Evolutionary conservation across 768 basidiomycete genomes (phyloP).

Genomic region (Boletus coccyginus): DNA sequence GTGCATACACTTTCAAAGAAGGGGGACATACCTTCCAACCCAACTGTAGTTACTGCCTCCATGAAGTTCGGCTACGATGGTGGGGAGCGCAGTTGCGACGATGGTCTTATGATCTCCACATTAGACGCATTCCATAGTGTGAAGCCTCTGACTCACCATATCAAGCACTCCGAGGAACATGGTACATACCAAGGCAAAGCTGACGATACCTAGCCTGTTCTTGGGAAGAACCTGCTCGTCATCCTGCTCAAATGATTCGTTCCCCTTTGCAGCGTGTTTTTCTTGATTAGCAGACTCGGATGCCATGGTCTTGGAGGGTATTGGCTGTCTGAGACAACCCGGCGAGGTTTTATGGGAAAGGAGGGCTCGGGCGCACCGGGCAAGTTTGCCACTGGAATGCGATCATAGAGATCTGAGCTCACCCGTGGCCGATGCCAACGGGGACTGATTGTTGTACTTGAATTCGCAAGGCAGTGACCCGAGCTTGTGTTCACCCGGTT

Average conservation of each 20-base stretch:
- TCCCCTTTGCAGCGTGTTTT: background rate
- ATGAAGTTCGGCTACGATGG: conserved; percentile 59
- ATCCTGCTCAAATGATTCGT: conserved; percentile 43
- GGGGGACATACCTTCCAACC: conserved; percentile 54
- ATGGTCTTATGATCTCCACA: conserved; percentile 42
- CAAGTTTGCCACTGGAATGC: too few species aligned
- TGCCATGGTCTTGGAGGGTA: background rate
- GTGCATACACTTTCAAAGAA: background rate
- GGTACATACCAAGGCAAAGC: conserved; percentile 25
- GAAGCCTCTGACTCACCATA: conserved; percentile 37
- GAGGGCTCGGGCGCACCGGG: too few species aligned
- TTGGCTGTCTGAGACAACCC: too few species aligned
- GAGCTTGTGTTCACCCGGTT: too few species aligned
- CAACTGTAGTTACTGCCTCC: conserved; percentile 65
- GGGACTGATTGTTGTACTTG: too few species aligned
- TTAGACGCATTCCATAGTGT: background rate
- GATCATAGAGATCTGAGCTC: too few species aligned
- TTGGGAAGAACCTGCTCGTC: conserved; percentile 52
- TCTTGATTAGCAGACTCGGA: background rate
- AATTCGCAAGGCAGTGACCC: background rate
- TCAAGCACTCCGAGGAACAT: conserved; percentile 48
- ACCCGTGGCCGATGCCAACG: background rate
- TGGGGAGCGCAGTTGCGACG: conserved; percentile 68
- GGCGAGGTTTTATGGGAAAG: too few species aligned
- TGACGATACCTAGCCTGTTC: conserved; percentile 20